A percentile compares a stretch with the other conserved stretches of the same genome.
phyloP scores from a whole-genome alignment of 1,284 basidiomycete species.

The Volvariella volvacea region DNA sequence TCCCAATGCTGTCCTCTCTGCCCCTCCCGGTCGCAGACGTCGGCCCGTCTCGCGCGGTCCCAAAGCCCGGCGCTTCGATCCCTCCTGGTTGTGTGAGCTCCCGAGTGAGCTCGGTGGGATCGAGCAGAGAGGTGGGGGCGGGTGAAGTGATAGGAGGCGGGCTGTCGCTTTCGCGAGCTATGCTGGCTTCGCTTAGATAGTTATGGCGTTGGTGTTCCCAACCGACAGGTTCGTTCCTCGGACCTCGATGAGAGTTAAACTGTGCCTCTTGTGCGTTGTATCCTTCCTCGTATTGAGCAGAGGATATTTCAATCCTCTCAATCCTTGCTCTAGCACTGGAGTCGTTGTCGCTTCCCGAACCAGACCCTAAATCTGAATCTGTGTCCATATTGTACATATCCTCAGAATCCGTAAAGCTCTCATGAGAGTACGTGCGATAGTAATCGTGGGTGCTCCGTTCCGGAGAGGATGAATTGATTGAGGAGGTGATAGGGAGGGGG shows the following conservation, averaged over 20 bases:
- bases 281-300: conserved; percentile 3
- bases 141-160: conserved; percentile 19
- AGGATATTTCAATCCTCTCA: conserved; percentile 3
- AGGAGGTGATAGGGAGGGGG: conserved; percentile 18
- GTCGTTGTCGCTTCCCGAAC: no score
- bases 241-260: no score
- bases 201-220: no score
- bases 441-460: conserved; percentile 7
- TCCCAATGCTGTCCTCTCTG: conserved; percentile 42
- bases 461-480: conserved; percentile 12
- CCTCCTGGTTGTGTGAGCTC: conserved; percentile 12
- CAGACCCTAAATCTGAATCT: no score
- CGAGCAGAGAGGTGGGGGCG: background rate
- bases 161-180: conserved; percentile 33
- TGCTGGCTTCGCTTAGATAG: conserved; percentile 4
- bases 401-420: conserved; percentile 8
- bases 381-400: no score
- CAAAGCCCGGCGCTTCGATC: conserved; percentile 11
- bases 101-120: conserved; percentile 20
- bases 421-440: background rate
- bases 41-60: conserved; percentile 22
- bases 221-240: no score
- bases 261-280: no score
- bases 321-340: background rate
- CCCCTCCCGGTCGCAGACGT: conserved; percentile 31